These are phyloP conservation scores for Mycena leptocephala DNA, from an alignment of 768 basidiomycete genomes.

Conservation along the genomic window DNA sequence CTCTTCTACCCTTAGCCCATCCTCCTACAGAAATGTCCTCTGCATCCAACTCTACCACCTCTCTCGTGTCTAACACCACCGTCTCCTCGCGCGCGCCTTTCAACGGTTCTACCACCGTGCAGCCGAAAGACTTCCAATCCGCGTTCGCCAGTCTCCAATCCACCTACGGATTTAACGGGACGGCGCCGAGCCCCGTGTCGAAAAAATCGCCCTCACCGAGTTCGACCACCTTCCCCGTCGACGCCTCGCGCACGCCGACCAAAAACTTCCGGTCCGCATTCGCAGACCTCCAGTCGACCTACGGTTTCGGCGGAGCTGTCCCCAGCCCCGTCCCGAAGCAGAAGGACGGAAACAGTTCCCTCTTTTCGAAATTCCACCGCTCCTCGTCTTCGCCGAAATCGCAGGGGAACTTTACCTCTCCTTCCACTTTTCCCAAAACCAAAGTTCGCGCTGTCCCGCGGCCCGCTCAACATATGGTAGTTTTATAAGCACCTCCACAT, in stretches of 20 bases:
- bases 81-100: conserved; percentile 26
- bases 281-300: conserved; percentile 20
- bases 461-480: background rate
- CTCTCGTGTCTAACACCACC: conserved; percentile 23
- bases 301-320: conserved; percentile 6
- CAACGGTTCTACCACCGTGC: background rate
- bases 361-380: background rate
- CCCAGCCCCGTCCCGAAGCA: conserved; percentile 11
- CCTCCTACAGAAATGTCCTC: conserved; percentile 6
- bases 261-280: conserved; percentile 18
- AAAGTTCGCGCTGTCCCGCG: background rate
- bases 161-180: conserved; percentile 21
- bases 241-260: background rate
- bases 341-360: background rate
- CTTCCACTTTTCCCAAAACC: background rate
- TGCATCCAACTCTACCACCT: conserved; percentile 16
- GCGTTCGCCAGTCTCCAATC: conserved; percentile 33
- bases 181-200: conserved; percentile 8
- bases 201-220: background rate
- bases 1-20: background rate
- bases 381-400: background rate
- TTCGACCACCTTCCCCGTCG: background rate
- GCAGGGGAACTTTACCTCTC: no score
- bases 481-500: no score
- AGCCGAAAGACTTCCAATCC: conserved; percentile 23